These are phyloP conservation scores for Teunomyces cretensis DNA, from an alignment of 805 yeast genomes.

Conservation along the genomic window DNA sequence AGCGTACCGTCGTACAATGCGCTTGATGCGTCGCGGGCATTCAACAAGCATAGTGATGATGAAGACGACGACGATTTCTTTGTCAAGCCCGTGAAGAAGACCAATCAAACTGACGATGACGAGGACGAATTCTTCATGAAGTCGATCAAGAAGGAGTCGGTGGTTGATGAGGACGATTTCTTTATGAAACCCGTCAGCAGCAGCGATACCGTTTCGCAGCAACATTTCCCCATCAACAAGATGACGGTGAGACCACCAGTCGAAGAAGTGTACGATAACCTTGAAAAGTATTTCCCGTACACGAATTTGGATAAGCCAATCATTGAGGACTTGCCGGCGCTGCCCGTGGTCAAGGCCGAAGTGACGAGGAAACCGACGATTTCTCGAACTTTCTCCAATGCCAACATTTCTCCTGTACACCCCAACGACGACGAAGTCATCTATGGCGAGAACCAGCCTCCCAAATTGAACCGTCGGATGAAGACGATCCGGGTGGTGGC, in stretches of 20 bases:
- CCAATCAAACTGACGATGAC: conserved; percentile 7
- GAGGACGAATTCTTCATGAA: conserved; percentile 17
- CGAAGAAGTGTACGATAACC: conserved; percentile 86
- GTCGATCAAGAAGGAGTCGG: conserved; percentile 4
- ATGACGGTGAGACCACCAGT: conserved; percentile 90
- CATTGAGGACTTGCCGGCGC: conserved; percentile 63
- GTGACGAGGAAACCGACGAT: conserved; percentile 30
- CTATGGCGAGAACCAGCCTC: conserved; percentile 36
- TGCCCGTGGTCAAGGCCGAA: conserved; percentile 40
- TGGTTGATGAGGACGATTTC: conserved; percentile 5
- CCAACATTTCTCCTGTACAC: conserved; percentile 36
- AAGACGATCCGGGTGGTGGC: conserved; percentile 94
- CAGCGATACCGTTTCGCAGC: neutral
- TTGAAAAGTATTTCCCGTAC: conserved; percentile 89
- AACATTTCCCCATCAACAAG: conserved; percentile 8
- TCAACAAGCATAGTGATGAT: conserved; percentile 22
- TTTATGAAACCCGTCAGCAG: conserved; percentile 1
- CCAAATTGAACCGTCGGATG: conserved; percentile 56
- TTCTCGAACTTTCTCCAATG: conserved; percentile 45
- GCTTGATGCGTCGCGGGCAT: neutral
- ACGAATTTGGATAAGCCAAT: conserved; percentile 92
- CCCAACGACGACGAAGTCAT: conserved; percentile 33
- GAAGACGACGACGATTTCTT: conserved; percentile 17
- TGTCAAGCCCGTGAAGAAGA: conserved; percentile 15
- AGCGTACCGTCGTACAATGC: conserved; percentile 51